Evolutionary conservation across 345 rosid species (phyloP).

Genomic region (Physaria fendleri): DNA sequence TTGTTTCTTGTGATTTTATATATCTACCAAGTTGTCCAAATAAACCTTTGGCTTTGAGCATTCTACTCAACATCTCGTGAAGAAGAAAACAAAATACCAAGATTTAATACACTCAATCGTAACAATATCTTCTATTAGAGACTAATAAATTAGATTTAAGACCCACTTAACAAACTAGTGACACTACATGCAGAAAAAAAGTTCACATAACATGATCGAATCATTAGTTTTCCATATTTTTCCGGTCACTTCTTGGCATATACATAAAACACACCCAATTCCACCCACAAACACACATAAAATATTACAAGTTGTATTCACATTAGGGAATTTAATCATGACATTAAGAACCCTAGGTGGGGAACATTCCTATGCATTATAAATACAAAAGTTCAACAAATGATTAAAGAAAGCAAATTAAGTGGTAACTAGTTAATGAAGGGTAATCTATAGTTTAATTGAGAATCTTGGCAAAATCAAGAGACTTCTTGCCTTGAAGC

Average conservation of each 20-base stretch:
- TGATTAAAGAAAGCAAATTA: not conserved
- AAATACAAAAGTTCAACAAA: slow-evolving; percentile 17
- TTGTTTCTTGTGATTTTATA: slow-evolving; percentile 13
- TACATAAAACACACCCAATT: not conserved
- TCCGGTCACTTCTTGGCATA: not conserved
- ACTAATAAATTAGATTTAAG: not conserved
- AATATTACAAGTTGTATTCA: slow-evolving; percentile 27
- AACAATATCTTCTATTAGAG: not conserved
- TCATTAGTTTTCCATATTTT: not conserved
- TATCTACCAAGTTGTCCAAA: slow-evolving; percentile 7
- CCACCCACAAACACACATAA: slow-evolving; percentile 11
- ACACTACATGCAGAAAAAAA: not conserved
- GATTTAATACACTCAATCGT: not conserved
- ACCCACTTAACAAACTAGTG: not conserved
- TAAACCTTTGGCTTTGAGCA: too few species aligned
- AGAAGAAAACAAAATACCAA: not conserved
- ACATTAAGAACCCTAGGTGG: slow-evolving; percentile 26
- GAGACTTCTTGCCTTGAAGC: slow-evolving; percentile 80
- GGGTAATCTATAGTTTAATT: slow-evolving; percentile 22
- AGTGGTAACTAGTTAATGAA: slow-evolving; percentile 25
- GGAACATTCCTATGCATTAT: slow-evolving; percentile 22
- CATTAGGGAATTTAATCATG: slow-evolving; percentile 24
- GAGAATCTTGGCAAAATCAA: slow-evolving; percentile 74
- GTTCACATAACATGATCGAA: not conserved
- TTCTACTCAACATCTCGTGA: too few species aligned